phyloP scores from a whole-genome alignment of 2,329 filamentous ascomycete genomes.

The Ploettnerulaceae sp. region DNA sequence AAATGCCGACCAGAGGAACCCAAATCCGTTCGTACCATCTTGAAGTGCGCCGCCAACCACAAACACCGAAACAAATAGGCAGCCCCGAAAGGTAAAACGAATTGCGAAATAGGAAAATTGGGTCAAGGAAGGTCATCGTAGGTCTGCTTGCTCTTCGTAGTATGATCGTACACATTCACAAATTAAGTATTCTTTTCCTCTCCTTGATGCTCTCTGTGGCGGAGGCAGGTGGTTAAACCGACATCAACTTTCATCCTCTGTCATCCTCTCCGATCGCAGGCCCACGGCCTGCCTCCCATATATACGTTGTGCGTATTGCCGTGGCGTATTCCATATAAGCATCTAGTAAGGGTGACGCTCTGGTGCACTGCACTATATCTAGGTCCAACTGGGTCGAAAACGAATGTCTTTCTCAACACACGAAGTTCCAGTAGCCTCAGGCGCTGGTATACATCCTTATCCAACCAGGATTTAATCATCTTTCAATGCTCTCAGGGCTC shows the following conservation, averaged over 20 bases:
- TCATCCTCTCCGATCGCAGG: too few relatives aligned
- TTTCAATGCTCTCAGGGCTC: slow-evolving; percentile 65
- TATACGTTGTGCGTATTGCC: slow-evolving; percentile 3
- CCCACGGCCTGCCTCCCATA: slow-evolving; percentile 3
- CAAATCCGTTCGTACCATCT: too few relatives aligned
- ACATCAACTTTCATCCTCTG: too few relatives aligned
- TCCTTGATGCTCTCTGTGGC: too few relatives aligned
- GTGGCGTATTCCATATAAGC: not conserved
- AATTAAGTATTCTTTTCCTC: not conserved
- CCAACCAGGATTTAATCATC: not conserved
- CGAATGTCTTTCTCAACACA: slow-evolving; percentile 5
- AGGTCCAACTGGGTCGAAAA: slow-evolving; percentile 2
- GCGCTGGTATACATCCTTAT: not conserved
- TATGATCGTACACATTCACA: slow-evolving; percentile 1
- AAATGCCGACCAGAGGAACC: too few relatives aligned
- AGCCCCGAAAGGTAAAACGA: too few relatives aligned
- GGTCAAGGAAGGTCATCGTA: too few relatives aligned
- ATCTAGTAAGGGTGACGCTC: not conserved
- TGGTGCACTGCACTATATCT: slow-evolving; percentile 1
- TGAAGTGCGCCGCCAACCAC: too few relatives aligned
- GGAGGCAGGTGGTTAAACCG: too few relatives aligned
- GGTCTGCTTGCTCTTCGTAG: too few relatives aligned
- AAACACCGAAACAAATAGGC: too few relatives aligned
- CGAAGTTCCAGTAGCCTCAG: not conserved
- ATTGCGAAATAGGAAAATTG: too few relatives aligned